A percentile compares a stretch with the other conserved stretches of the same genome.
Conservation (phyloP, 257 asterid species). For the Solanum pimpinellifolium region DNA sequence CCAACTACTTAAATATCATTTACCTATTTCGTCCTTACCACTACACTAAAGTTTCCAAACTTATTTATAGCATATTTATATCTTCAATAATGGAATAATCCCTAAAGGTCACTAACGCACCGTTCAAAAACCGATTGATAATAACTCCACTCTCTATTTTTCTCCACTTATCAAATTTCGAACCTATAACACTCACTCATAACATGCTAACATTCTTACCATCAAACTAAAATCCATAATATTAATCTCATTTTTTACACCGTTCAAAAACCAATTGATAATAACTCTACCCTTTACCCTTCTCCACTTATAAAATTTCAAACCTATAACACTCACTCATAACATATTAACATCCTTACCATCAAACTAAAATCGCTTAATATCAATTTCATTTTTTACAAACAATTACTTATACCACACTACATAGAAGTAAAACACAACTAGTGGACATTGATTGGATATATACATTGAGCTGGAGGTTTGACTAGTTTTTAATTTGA, state of each 20-base stretch:
- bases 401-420: not conserved
- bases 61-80: not conserved
- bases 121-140: no score
- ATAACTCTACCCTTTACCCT: not conserved
- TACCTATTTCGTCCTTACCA: no score
- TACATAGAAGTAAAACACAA: not conserved
- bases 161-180: no score
- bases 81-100: not conserved
- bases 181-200: no score
- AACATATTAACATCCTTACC: not conserved
- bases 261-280: not conserved
- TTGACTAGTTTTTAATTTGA: not conserved
- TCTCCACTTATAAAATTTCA: not conserved
- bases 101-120: not conserved
- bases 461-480: not conserved
- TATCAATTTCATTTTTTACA: not conserved
- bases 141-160: no score
- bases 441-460: not conserved
- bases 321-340: not conserved
- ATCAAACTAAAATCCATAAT: no score
- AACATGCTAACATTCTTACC: no score
- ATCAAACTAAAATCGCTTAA: accelerated
- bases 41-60: not conserved
- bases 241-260: not conserved
- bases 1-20: not conserved